phyloP scores from a whole-genome alignment of 257 asterid genomes.

The Solanum virginianum region DNA sequence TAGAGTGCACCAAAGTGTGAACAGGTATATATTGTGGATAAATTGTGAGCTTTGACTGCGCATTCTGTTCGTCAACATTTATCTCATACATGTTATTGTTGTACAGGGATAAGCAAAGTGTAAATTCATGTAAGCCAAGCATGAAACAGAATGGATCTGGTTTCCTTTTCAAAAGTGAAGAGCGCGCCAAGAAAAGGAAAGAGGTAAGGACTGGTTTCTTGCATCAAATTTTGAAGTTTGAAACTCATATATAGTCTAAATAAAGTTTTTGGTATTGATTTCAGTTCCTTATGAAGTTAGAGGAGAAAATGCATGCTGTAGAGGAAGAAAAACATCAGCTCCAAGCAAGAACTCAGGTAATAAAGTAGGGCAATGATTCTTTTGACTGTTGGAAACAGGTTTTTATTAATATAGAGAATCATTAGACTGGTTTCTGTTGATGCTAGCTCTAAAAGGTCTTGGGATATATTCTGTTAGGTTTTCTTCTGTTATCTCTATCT shows the following conservation, averaged over 20 bases:
- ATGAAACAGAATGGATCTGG: conserved; percentile 26
- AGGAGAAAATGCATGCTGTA: conserved; percentile 32
- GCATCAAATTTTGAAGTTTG: background rate
- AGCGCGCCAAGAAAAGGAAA: conserved; percentile 42
- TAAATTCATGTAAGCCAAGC: conserved; percentile 10
- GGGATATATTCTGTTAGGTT: background rate
- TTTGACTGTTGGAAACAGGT: background rate
- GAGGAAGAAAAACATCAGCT: conserved; percentile 34
- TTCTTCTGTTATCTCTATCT: background rate
- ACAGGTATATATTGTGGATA: conserved; percentile 32
- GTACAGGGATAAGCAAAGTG: conserved; percentile 25
- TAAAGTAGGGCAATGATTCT: background rate
- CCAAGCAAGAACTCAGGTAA: conserved; percentile 42
- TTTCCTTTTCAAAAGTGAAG: conserved; percentile 32
- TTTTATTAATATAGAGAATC: background rate
- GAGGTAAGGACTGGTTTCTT: conserved; percentile 25
- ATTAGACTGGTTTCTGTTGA: background rate
- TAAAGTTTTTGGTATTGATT: background rate
- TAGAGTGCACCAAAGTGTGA: conserved; percentile 16
- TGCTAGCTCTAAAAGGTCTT: background rate
- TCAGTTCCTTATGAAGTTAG: conserved; percentile 18
- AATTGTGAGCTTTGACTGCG: background rate
- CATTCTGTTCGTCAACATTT: background rate
- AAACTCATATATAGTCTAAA: background rate
- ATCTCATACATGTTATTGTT: conserved; percentile 3